Conservation (phyloP, 768 basidiomycete genomes). For the Tulasnella sp. region DNA sequence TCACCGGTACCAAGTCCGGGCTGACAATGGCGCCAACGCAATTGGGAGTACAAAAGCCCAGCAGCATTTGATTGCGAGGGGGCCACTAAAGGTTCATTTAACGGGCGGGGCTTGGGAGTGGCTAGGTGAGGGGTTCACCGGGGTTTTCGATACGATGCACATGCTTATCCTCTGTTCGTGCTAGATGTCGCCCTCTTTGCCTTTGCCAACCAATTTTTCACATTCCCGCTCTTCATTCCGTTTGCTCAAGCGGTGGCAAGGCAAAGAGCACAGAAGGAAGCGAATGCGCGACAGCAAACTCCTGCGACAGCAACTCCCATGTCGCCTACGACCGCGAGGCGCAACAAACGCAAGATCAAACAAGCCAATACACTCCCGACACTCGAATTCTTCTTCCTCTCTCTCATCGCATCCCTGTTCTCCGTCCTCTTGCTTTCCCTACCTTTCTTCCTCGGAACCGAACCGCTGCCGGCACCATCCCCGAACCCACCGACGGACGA, state of each 20-base stretch:
- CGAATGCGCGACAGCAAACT: neutral
- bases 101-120: constrained; percentile 7
- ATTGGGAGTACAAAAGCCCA: neutral
- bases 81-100: constrained; percentile 3
- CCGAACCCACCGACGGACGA: neutral
- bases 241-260: neutral
- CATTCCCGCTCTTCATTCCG: constrained; percentile 8
- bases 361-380: neutral
- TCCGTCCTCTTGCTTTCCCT: constrained; percentile 7
- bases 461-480: neutral
- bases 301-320: neutral
- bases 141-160: neutral
- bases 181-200: constrained; percentile 6
- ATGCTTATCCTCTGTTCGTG: neutral
- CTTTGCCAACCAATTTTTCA: constrained; percentile 6
- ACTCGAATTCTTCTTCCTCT: neutral
- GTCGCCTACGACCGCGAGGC: neutral
- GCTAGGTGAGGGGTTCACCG: neutral
- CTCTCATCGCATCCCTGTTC: neutral
- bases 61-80: neutral
- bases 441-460: constrained; percentile 6
- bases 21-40: neutral
- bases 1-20: constrained; percentile 9
- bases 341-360: neutral
- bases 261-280: neutral